phyloP scores from a whole-genome alignment of 495 filamentous ascomycete genomes.

The Podospora tetraspora region DNA sequence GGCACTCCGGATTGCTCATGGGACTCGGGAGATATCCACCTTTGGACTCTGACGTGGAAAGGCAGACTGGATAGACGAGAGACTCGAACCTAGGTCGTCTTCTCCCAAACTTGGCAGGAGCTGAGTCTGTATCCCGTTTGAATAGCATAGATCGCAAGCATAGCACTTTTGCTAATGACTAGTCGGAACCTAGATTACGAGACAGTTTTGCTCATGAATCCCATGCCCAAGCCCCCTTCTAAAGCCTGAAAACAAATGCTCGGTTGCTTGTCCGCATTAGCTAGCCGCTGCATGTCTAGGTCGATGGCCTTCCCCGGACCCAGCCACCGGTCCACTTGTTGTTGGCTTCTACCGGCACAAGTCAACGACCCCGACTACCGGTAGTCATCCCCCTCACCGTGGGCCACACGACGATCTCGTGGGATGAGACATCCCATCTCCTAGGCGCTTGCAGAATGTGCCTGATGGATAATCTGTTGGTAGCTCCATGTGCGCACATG shows the following conservation, averaged over 20 bases:
- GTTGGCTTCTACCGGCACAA: not conserved
- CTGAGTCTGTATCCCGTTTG: not conserved
- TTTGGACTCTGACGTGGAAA: not conserved
- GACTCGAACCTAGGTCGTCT: not conserved
- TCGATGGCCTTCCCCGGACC: not conserved
- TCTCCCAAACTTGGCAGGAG: not conserved
- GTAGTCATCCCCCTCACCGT: not conserved
- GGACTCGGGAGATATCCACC: conserved; percentile 4
- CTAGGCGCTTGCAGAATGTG: not conserved
- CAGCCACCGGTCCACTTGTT: not conserved
- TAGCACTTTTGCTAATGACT: not conserved
- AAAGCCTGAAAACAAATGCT: too few relatives aligned
- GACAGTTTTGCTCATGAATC: not conserved
- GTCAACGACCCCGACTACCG: not conserved
- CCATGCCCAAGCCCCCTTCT: too few relatives aligned
- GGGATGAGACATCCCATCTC: not conserved
- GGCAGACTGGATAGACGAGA: not conserved
- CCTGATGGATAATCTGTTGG: not conserved
- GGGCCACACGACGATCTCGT: not conserved
- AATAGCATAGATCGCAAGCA: not conserved
- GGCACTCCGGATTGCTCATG: conserved; percentile 32
- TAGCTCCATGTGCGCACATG: not conserved
- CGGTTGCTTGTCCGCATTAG: too few relatives aligned
- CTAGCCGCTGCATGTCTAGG: too few relatives aligned
- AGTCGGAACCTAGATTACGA: not conserved